Evolutionary conservation across 2,329 filamentous ascomycete genomes (phyloP).

Genomic region (Amylocarpus encephaloides): DNA sequence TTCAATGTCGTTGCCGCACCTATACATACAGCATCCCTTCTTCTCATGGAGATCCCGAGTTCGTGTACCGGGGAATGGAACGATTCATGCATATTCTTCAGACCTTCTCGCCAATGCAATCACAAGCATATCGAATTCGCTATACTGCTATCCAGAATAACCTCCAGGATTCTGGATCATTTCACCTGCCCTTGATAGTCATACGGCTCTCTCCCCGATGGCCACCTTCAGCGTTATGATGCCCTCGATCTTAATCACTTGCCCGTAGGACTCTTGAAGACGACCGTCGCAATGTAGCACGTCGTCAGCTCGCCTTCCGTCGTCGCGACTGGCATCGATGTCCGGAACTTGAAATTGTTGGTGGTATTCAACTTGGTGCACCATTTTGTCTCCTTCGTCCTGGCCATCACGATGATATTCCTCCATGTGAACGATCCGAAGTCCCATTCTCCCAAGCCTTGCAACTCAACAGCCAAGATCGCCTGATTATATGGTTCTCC

Average conservation of each 20-base stretch:
- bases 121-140: too few species aligned
- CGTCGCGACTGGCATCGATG: constrained; percentile 3
- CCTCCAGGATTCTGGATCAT: too few species aligned
- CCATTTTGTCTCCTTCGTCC: constrained; percentile 15
- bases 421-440: constrained; percentile 16
- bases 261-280: not conserved
- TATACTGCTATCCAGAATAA: too few species aligned
- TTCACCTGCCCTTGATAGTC: too few species aligned
- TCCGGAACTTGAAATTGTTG: not conserved
- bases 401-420: constrained; percentile 16
- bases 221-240: not conserved
- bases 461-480: constrained; percentile 16
- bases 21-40: too few species aligned
- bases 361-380: constrained; percentile 6
- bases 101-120: too few species aligned
- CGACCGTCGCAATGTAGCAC: constrained; percentile 12
- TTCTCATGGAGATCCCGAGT: too few species aligned
- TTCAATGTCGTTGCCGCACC: too few species aligned
- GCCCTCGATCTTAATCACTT: not conserved
- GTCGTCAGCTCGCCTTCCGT: constrained; percentile 8
- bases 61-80: too few species aligned
- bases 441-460: constrained; percentile 15
- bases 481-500: not conserved
- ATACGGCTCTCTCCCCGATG: too few species aligned
- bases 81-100: too few species aligned